Percentiles rank a stretch among this genome's conserved stretches.
Conservation (phyloP, 805 yeast genomes). For the Metahyphopichia silvanorum region DNA sequence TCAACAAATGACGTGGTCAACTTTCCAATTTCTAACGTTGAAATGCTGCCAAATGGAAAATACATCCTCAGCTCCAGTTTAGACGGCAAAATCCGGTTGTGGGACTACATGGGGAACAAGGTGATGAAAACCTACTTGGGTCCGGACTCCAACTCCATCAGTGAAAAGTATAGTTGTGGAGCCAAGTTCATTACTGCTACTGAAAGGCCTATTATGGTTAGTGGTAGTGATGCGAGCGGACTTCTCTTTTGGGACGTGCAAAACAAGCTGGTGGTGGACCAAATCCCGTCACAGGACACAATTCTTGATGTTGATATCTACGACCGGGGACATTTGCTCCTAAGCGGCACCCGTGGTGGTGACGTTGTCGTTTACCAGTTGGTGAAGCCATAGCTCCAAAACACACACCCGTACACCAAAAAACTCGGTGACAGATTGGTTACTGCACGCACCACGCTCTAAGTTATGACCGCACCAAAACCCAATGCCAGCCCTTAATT, state of each 20-base stretch:
- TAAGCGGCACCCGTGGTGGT: conserved; percentile 23
- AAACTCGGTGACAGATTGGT: no score
- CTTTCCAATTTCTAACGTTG: conserved; percentile 73
- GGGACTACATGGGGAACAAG: conserved; percentile 83
- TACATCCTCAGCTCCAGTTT: conserved; percentile 73
- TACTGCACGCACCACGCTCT: no score
- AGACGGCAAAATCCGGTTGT: conserved; percentile 74
- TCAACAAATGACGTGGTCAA: conserved; percentile 46
- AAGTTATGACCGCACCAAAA: no score
- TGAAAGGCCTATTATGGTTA: conserved; percentile 41
- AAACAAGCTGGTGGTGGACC: conserved; percentile 44
- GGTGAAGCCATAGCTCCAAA: no score
- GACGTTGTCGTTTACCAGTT: conserved; percentile 15
- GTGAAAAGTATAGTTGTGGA: conserved; percentile 52
- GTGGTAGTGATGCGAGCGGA: conserved; percentile 59
- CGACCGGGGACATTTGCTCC: conserved; percentile 35
- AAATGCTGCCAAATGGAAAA: conserved; percentile 76
- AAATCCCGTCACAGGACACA: conserved; percentile 19
- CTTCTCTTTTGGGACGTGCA: conserved; percentile 68
- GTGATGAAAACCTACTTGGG: conserved; percentile 71
- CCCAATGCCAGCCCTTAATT: no score
- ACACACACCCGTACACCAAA: no score
- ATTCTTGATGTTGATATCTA: conserved; percentile 41
- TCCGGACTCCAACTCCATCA: conserved; percentile 25
- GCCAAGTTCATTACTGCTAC: conserved; percentile 46